Evolutionary conservation across 495 filamentous ascomycete species (phyloP).

Genomic region (Penicillium salamii): DNA sequence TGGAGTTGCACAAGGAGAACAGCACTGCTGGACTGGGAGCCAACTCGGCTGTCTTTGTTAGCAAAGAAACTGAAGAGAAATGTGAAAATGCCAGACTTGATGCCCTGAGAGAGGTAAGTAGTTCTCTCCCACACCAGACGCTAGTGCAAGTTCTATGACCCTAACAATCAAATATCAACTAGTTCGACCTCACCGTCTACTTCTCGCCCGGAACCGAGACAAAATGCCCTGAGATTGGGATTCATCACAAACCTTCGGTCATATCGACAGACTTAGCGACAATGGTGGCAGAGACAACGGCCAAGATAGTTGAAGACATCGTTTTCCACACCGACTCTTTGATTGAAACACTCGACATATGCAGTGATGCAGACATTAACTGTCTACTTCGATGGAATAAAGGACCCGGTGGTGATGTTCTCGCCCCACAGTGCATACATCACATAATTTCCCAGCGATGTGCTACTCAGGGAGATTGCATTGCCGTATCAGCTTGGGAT

Average conservation of each 20-base stretch:
- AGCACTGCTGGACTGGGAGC: neutral
- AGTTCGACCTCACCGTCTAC: neutral
- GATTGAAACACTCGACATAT: neutral
- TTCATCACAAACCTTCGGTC: neutral
- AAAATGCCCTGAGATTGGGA: neutral
- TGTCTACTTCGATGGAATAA: neutral
- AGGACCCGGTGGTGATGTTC: neutral
- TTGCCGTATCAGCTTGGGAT: neutral
- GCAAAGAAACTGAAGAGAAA: neutral
- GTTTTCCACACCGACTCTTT: neutral
- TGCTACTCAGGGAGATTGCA: neutral
- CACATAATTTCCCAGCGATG: neutral
- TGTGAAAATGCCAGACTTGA: neutral
- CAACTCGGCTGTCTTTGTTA: neutral
- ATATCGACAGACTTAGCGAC: neutral
- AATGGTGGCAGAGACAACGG: neutral
- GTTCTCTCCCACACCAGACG: neutral
- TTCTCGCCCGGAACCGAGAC: neutral
- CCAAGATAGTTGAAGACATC: neutral
- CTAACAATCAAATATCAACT: neutral
- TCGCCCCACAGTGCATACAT: neutral
- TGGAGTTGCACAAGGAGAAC: neutral
- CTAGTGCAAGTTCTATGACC: too few relatives aligned
- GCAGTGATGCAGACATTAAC: neutral
- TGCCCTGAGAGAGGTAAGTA: neutral